Conservation (phyloP, 192 early-diverging fungal genomes). For the Umbelopsis vinacea region DNA sequence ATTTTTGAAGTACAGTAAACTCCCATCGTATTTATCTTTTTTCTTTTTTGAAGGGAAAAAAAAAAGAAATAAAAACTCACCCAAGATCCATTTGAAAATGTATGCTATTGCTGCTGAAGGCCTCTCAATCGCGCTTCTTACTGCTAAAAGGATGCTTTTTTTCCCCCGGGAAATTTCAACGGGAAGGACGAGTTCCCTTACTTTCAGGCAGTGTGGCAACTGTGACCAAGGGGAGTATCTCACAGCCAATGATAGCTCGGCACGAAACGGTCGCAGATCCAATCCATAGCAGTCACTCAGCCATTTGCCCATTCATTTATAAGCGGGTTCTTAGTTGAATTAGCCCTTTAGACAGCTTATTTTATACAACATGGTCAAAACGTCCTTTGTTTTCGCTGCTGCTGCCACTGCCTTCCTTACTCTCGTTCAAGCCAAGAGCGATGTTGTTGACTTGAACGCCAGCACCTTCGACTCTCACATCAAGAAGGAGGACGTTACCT, state of each 20-base stretch:
- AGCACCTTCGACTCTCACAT: slow-evolving; percentile 68
- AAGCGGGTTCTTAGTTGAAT: not conserved
- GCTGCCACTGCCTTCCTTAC: slow-evolving; percentile 36
- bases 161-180: no score
- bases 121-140: no score
- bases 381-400: slow-evolving; percentile 28
- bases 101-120: no score
- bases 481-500: slow-evolving; percentile 67
- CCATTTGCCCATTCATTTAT: not conserved
- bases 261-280: slow-evolving; percentile 23
- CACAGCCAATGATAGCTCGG: slow-evolving; percentile 19
- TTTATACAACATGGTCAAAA: slow-evolving; percentile 30
- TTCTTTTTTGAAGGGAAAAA: not conserved
- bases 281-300: not conserved
- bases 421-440: slow-evolving; percentile 39
- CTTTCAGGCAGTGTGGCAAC: not conserved
- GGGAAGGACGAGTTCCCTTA: no score
- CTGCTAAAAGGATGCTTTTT: no score
- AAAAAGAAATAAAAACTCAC: not conserved
- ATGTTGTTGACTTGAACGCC: slow-evolving; percentile 60
- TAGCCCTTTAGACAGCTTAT: no score
- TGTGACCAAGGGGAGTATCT: not conserved
- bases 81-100: not conserved
- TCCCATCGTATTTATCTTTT: slow-evolving; percentile 13
- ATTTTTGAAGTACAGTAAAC: slow-evolving; percentile 1